Evolutionary conservation across 2,329 filamentous ascomycete genomes (phyloP), one percentile per base, ranked within the genome.

Genomic region (Trichoderma arundinaceum): DNA sequence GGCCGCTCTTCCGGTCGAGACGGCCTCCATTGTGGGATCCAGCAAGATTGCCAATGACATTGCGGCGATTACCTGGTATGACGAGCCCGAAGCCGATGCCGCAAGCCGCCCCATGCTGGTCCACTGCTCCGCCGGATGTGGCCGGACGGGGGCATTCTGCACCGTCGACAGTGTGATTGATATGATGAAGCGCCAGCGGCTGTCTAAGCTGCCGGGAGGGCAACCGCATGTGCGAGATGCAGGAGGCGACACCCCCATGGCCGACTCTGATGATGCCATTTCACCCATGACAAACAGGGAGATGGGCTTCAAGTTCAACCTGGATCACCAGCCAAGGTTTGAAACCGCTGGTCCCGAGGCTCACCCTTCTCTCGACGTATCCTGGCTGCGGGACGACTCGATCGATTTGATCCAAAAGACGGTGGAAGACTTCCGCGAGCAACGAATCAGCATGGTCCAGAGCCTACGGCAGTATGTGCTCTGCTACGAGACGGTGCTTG

Each of bases 361-460:
- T 7, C 44, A 52, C 4, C 60, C 71, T 5, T 54, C 70, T 2
- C 66, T 78, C 4, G 84, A 89, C 53, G 84, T 83, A 1, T 80
- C 79, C 17, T 96, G 91, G 91, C 75, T 94, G n/a, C 78, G 83
- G 13, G 84, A 90, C 68, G 87, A 92, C 53, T 84, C 86, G 32
- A 74, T 91, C 1, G 95, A 99, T 75, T 78, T 98, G 67, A 88
- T 99, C 54, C 89, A 92, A 68, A 89, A 88, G 75, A 95, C 94
- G 0, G 94, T 99, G 1, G 91, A 95, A 71, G 93, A 97, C 72
- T 97, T 99, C 77, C 84, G 95, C 65, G 82, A 85, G 56, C 95
- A 99, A 79, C 83, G 95, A 69, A 80, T 97, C 19, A 97, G 93
- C 77, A 99, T 98, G 94, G 94, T 99, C 49, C 95, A 98, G 78